These are phyloP conservation scores for Heteromeles arbutifolia DNA, from an alignment of 306 rosid genomes.

Conservation along the genomic window DNA sequence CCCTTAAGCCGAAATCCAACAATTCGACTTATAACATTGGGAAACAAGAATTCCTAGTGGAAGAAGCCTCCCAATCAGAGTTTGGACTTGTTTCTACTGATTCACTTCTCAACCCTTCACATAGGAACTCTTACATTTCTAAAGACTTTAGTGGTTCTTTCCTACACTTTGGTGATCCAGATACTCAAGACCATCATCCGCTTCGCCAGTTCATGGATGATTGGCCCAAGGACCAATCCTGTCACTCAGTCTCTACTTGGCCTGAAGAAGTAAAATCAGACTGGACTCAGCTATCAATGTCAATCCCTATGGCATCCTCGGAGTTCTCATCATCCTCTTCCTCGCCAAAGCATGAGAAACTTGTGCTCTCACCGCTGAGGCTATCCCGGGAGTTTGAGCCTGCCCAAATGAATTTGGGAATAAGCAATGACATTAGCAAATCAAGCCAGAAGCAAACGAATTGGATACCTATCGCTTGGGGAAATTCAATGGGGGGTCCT, in stretches of 20 bases:
- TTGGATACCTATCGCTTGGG: slow-evolving; percentile 29
- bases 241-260: slow-evolving; percentile 29
- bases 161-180: slow-evolving; percentile 34
- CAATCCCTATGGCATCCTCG: slow-evolving; percentile 32
- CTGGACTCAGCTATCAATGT: slow-evolving; percentile 48
- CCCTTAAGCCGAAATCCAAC: slow-evolving; percentile 14
- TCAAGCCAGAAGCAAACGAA: slow-evolving; percentile 14
- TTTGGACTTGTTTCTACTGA: slow-evolving; percentile 43
- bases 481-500: slow-evolving; percentile 46
- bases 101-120: slow-evolving; percentile 46
- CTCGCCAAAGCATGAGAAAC: slow-evolving; percentile 31
- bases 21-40: slow-evolving; percentile 1
- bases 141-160: slow-evolving; percentile 35
- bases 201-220: slow-evolving; percentile 37
- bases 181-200: slow-evolving; percentile 28
- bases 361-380: slow-evolving; percentile 32
- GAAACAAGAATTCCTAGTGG: slow-evolving; percentile 13
- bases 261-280: slow-evolving; percentile 40
- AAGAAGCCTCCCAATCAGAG: slow-evolving; percentile 27
- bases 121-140: slow-evolving; percentile 29
- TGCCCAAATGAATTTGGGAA: slow-evolving; percentile 25
- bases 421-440: slow-evolving; percentile 7
- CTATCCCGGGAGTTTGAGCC: slow-evolving; percentile 32
- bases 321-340: slow-evolving; percentile 42
- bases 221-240: slow-evolving; percentile 38